These are phyloP conservation scores for Hygrophoropsis aurantiaca DNA, from an alignment of 768 basidiomycete species.

Conservation along the genomic window DNA sequence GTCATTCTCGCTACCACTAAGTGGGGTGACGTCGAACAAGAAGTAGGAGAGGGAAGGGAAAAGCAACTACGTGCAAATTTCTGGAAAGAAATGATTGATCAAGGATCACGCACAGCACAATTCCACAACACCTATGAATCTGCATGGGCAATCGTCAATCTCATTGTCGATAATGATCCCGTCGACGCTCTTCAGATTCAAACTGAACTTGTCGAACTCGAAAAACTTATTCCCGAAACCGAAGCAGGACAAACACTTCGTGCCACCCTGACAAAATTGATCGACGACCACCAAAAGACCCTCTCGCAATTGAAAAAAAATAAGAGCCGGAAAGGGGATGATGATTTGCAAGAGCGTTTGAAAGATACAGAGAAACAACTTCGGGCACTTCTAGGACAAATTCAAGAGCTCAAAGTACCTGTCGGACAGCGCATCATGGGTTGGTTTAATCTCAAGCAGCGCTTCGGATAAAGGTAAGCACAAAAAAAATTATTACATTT, in stretches of 20 bases:
- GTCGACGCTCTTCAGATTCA: slow-evolving; percentile 5
- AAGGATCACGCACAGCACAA: slow-evolving; percentile 8
- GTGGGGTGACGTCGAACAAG: slow-evolving; percentile 28
- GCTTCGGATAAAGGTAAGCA: too few species aligned
- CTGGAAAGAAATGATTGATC: slow-evolving; percentile 3
- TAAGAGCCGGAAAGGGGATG: too few species aligned
- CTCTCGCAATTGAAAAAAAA: too few species aligned
- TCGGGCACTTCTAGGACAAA: too few species aligned
- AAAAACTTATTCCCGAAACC: slow-evolving; percentile 11
- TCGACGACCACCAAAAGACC: too few species aligned
- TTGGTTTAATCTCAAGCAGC: too few species aligned
- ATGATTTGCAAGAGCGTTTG: too few species aligned
- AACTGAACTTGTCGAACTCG: slow-evolving; percentile 6
- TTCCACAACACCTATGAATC: slow-evolving; percentile 11
- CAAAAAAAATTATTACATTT: too few species aligned
- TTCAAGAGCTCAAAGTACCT: too few species aligned
- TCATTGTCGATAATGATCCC: slow-evolving; percentile 1
- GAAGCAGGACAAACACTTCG: not conserved
- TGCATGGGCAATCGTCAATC: slow-evolving; percentile 6
- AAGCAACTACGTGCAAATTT: slow-evolving; percentile 12
- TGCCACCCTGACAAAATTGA: too few species aligned
- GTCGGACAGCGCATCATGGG: too few species aligned
- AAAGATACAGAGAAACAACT: too few species aligned
- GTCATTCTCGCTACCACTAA: slow-evolving; percentile 38
- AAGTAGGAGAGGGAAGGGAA: slow-evolving; percentile 24